A percentile compares a stretch with the other conserved stretches of the same genome.
Evolutionary conservation across 2,329 filamentous ascomycete species (phyloP).

Genomic region (Zasmidium angulare): DNA sequence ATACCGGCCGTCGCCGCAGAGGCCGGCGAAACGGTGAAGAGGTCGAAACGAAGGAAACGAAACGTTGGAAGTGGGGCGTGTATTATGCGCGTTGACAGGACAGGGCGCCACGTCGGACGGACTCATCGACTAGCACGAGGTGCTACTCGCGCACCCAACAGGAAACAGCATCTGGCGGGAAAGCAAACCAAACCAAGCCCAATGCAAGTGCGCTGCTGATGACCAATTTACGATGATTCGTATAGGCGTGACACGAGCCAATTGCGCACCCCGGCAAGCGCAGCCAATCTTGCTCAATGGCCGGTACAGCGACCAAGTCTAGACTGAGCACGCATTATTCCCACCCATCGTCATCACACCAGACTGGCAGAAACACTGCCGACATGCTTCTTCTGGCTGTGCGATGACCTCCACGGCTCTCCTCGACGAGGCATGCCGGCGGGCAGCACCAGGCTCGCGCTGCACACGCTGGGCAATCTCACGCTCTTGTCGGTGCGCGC

Average conservation of each 20-base stretch:
- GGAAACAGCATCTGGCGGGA: not conserved
- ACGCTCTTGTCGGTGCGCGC: not conserved
- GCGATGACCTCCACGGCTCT: no score
- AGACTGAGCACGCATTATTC: not conserved
- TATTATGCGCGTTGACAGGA: not conserved
- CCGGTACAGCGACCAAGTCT: constrained; percentile 2
- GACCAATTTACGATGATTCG: constrained; percentile 8
- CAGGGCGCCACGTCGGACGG: not conserved
- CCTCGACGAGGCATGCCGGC: not conserved
- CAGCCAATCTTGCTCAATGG: constrained; percentile 2
- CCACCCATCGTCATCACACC: not conserved
- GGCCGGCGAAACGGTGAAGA: not conserved
- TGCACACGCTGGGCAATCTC: no score
- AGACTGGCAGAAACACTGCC: no score
- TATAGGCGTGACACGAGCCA: constrained; percentile 9
- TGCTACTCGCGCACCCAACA: not conserved
- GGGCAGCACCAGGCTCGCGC: not conserved
- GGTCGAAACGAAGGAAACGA: no score
- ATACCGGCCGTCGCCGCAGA: not conserved
- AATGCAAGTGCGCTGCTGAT: not conserved
- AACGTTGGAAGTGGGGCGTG: no score
- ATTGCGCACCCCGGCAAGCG: not conserved
- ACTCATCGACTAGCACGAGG: not conserved
- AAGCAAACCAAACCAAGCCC: not conserved
- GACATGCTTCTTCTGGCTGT: no score